Evolutionary conservation across 2,329 filamentous ascomycete genomes (phyloP).

Genomic region (Dothiorella sarmentorum): DNA sequence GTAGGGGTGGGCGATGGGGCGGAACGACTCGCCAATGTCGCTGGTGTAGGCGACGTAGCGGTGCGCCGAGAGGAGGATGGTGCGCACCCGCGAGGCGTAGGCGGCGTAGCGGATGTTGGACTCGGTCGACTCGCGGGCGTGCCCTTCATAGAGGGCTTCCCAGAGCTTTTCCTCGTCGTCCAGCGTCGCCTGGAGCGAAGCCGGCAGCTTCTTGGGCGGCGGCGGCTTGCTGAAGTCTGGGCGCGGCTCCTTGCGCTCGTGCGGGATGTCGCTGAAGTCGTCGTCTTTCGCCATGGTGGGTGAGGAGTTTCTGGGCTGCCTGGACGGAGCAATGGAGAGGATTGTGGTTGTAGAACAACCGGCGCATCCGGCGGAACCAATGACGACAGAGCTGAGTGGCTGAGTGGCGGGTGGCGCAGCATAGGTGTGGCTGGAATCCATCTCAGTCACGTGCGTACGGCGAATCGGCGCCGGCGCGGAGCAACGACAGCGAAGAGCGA

Average conservation of each 20-base stretch:
- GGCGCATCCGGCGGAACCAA: background rate
- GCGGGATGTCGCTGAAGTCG: slow-evolving; percentile 38
- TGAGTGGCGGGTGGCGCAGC: background rate
- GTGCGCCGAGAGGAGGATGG: slow-evolving; percentile 84
- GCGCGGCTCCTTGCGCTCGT: slow-evolving; percentile 41
- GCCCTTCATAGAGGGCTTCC: slow-evolving; percentile 73
- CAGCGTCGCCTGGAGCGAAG: slow-evolving; percentile 53
- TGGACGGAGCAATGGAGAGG: no score
- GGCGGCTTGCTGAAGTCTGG: slow-evolving; percentile 47
- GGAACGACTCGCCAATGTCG: slow-evolving; percentile 94
- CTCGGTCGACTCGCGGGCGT: slow-evolving; percentile 75
- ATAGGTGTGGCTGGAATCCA: background rate
- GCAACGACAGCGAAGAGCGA: slow-evolving; percentile 12
- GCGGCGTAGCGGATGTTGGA: slow-evolving; percentile 85
- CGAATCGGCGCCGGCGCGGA: slow-evolving; percentile 6
- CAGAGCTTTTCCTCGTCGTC: slow-evolving; percentile 69
- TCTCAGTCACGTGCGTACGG: background rate
- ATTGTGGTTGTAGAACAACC: no score
- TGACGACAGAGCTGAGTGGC: background rate
- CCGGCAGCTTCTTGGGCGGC: slow-evolving; percentile 51
- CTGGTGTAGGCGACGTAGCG: slow-evolving; percentile 96
- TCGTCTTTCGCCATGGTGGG: slow-evolving; percentile 38
- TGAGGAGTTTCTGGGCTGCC: no score
- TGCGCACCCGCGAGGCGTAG: slow-evolving; percentile 81
- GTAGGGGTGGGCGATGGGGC: slow-evolving; percentile 83